Evolutionary conservation across 1,284 basidiomycete genomes (phyloP).

Genomic region (Termitomyces sp.): DNA sequence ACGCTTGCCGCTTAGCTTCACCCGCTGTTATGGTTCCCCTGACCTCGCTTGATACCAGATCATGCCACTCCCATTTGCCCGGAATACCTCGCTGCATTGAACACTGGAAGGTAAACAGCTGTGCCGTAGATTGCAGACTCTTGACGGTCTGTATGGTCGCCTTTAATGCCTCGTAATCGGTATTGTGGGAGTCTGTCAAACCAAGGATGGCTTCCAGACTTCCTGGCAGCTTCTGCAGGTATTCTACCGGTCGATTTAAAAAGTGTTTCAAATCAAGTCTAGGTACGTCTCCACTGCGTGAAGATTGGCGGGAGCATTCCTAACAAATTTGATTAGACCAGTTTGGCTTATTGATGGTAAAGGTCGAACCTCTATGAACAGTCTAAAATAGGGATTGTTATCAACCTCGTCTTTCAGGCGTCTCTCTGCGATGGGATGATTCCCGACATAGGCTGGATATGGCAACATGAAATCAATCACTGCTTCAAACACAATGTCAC

Average conservation of each 20-base stretch:
- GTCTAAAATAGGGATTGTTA: slow-evolving; percentile 74
- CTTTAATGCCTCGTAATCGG: slow-evolving; percentile 72
- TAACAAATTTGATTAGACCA: slow-evolving; percentile 14
- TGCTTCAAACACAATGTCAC: slow-evolving; percentile 85
- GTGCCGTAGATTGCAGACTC: slow-evolving; percentile 70
- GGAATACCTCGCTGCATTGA: slow-evolving; percentile 78
- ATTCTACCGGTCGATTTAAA: slow-evolving; percentile 80
- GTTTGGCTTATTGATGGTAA: neutral
- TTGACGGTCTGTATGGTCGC: slow-evolving; percentile 76
- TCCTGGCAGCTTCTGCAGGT: slow-evolving; percentile 86
- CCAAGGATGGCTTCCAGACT: slow-evolving; percentile 82
- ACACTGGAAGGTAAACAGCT: slow-evolving; percentile 80
- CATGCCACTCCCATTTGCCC: slow-evolving; percentile 82
- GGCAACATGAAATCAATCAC: slow-evolving; percentile 83
- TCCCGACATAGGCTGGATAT: slow-evolving; percentile 84
- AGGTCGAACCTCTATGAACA: slow-evolving; percentile 77
- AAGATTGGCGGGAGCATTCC: slow-evolving; percentile 51
- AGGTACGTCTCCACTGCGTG: slow-evolving; percentile 54
- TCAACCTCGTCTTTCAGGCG: slow-evolving; percentile 82
- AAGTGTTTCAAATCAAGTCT: slow-evolving; percentile 84
- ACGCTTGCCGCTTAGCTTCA: slow-evolving; percentile 86
- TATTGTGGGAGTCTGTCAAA: slow-evolving; percentile 72
- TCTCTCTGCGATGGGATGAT: slow-evolving; percentile 82
- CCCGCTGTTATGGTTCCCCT: slow-evolving; percentile 63
- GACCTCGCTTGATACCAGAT: slow-evolving; percentile 71